A percentile compares a stretch with the other conserved stretches of the same genome.
Evolutionary conservation across 179 eudicot species (phyloP).

Genomic region (Vitellaria paradoxa): DNA sequence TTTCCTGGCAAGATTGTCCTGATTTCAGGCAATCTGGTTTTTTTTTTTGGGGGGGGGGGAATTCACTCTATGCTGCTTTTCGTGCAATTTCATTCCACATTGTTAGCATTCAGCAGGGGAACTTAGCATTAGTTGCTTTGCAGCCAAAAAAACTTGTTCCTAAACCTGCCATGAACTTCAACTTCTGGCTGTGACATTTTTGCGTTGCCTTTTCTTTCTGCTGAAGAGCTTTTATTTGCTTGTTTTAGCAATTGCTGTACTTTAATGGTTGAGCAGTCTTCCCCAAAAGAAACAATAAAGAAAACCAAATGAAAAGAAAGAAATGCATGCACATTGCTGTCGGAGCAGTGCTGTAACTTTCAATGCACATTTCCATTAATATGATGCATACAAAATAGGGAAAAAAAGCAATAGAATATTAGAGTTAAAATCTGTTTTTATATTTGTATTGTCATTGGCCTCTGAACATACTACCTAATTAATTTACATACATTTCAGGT

Average conservation of each 20-base stretch:
- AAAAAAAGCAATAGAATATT: too few species aligned
- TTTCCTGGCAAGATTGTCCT: not conserved
- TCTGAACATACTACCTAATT: not conserved
- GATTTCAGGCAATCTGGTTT: not conserved
- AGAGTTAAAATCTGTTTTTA: not conserved
- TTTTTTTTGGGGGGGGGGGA: too few species aligned
- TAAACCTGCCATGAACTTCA: not conserved
- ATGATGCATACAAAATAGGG: too few species aligned
- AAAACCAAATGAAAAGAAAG: not conserved
- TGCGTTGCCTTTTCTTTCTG: not conserved
- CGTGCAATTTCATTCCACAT: too few species aligned
- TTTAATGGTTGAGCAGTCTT: not conserved
- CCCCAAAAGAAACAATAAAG: not conserved
- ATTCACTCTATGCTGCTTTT: not conserved
- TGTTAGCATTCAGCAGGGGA: too few species aligned
- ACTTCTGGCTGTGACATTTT: constrained; percentile 5
- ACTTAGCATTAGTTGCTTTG: not conserved
- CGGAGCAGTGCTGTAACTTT: not conserved
- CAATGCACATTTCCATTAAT: too few species aligned
- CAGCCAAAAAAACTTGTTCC: too few species aligned
- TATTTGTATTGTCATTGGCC: not conserved
- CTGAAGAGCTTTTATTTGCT: not conserved
- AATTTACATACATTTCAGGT: constrained; percentile 38
- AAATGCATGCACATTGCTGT: not conserved
- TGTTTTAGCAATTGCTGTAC: not conserved